Conservation (phyloP, 116 monocot species). For the Papilionanthe hybrid region DNA sequence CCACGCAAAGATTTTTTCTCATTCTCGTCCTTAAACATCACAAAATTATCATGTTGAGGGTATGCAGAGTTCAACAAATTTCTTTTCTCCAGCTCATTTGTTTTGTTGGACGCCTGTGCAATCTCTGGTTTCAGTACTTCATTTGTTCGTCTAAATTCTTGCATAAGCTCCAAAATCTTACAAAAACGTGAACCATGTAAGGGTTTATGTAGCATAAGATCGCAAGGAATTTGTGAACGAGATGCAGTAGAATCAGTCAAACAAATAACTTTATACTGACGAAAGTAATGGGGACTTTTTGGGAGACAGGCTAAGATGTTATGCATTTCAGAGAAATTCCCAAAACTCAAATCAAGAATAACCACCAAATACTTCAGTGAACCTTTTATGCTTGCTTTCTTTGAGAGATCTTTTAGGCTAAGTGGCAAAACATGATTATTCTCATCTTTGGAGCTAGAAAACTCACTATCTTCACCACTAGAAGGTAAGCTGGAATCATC, state of each 20-base stretch:
- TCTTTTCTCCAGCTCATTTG: slow-evolving; percentile 3
- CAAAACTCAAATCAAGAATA: slow-evolving; percentile 39
- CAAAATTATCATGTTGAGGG: not conserved
- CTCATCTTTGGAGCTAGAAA: slow-evolving; percentile 11
- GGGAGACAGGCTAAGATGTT: slow-evolving; percentile 22
- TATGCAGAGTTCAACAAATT: not conserved
- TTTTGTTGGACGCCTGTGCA: not conserved
- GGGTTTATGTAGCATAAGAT: slow-evolving; percentile 48
- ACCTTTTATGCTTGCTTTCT: slow-evolving; percentile 12
- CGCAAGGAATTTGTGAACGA: slow-evolving; percentile 18
- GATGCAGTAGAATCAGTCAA: slow-evolving; percentile 39
- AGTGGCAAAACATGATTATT: slow-evolving; percentile 15
- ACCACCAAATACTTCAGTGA: slow-evolving; percentile 27
- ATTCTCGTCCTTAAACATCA: not conserved
- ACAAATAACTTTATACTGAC: slow-evolving; percentile 41
- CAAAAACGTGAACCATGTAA: slow-evolving; percentile 66
- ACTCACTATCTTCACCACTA: slow-evolving; percentile 4
- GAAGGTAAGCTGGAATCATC: not conserved
- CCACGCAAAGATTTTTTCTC: slow-evolving; percentile 32
- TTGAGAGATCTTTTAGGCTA: slow-evolving; percentile 4
- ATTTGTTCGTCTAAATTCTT: slow-evolving; percentile 28
- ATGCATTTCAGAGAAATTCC: slow-evolving; percentile 14
- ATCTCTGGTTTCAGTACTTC: slow-evolving; percentile 7
- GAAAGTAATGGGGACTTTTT: slow-evolving; percentile 13
- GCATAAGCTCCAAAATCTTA: slow-evolving; percentile 28